A percentile compares a stretch with the other conserved stretches of the same genome.
Conservation (phyloP, 345 rosid genomes). For the Eucalyptus victrix region DNA sequence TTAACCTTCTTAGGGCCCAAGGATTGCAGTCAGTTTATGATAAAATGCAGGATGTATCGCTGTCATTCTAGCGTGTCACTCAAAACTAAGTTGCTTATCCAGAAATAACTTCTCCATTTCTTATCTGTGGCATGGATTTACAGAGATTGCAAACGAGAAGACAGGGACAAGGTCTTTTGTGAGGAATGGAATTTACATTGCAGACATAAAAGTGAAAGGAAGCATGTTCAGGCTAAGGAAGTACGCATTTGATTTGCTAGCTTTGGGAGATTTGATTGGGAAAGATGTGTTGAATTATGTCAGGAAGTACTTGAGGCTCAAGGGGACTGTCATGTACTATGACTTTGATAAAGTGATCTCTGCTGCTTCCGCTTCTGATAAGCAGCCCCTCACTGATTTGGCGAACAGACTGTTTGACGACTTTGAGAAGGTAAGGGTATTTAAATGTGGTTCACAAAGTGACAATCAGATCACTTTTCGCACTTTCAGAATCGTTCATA, state of each 20-base stretch:
- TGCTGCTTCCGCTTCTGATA: constrained; percentile 39
- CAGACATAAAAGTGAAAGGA: constrained; percentile 47
- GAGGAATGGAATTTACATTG: constrained; percentile 52
- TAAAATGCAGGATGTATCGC: neutral
- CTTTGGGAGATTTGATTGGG: constrained; percentile 80
- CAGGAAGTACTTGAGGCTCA: constrained; percentile 64
- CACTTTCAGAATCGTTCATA: neutral
- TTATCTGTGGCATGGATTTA: neutral
- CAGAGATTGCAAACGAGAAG: constrained; percentile 59
- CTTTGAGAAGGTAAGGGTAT: constrained; percentile 46
- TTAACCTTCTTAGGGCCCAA: neutral
- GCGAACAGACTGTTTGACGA: constrained; percentile 81
- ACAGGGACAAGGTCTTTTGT: constrained; percentile 65
- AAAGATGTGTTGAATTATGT: constrained; percentile 69
- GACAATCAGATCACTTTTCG: neutral
- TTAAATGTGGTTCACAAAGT: neutral
- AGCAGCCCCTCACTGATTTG: constrained; percentile 58
- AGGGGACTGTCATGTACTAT: constrained; percentile 61
- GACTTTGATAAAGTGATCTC: constrained; percentile 81
- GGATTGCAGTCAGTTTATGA: neutral
- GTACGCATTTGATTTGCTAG: constrained; percentile 68
- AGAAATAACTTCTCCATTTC: neutral
- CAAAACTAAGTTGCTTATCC: neutral
- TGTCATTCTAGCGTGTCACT: neutral
- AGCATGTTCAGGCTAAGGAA: constrained; percentile 57